Evolutionary conservation across 208 protist genomes (phyloP).

Genomic region (Leishmania tropica): DNA sequence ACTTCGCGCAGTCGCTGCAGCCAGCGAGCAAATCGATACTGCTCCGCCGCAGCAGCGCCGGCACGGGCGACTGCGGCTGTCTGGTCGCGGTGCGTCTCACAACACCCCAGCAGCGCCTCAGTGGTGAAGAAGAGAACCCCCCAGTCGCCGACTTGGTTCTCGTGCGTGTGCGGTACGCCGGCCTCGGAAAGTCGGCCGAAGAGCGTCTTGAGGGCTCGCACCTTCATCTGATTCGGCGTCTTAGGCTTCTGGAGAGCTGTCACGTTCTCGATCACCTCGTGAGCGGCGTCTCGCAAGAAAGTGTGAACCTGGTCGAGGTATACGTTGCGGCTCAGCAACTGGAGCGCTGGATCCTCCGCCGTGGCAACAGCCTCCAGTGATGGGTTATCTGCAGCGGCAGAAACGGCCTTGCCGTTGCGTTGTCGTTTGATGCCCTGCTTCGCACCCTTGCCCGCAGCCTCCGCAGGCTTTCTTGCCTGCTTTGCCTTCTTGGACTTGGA

Average conservation of each 20-base stretch:
- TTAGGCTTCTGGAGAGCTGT: constrained; percentile 78
- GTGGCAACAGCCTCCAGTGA: neutral
- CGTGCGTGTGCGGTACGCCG: constrained; percentile 83
- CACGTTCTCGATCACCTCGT: constrained; percentile 78
- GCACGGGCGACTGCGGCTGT: constrained; percentile 15
- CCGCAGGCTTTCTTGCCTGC: neutral
- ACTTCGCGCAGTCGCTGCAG: constrained; percentile 87
- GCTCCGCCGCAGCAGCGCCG: constrained; percentile 42
- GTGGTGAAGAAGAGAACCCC: constrained; percentile 73
- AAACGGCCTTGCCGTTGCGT: constrained; percentile 28
- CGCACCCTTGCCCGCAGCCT: constrained; percentile 3
- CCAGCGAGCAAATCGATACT: constrained; percentile 84
- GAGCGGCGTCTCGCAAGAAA: constrained; percentile 53
- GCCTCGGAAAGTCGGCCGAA: constrained; percentile 72
- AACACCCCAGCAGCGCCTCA: constrained; percentile 60
- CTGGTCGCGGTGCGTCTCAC: constrained; percentile 42
- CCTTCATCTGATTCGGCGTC: constrained; percentile 80
- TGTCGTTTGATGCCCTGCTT: constrained; percentile 26
- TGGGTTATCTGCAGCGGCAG: neutral
- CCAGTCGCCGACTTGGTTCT: constrained; percentile 57
- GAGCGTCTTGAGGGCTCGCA: constrained; percentile 88
- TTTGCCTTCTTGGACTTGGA: constrained; percentile 28
- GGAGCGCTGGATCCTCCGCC: neutral
- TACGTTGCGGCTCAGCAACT: constrained; percentile 9
- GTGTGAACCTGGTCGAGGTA: constrained; percentile 36